These are phyloP conservation scores for Lipomyces lipofer DNA, from an alignment of 805 yeast genomes.

Conservation along the genomic window DNA sequence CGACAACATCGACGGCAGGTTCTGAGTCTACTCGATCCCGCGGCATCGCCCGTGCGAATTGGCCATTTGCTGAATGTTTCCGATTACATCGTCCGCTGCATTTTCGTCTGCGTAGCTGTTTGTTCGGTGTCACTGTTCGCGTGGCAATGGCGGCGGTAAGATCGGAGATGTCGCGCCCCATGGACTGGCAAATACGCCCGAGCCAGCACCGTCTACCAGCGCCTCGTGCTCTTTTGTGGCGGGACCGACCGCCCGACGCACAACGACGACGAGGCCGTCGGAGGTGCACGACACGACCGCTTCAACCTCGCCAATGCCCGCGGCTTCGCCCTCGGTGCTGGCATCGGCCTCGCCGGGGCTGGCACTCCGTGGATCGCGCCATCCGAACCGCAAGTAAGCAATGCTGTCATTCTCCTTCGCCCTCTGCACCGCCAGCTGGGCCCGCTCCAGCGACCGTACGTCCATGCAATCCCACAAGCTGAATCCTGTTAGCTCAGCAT, in stretches of 20 bases:
- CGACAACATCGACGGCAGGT: too few species aligned
- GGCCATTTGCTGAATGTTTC: slow-evolving; percentile 3
- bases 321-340: neutral
- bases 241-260: slow-evolving; percentile 11
- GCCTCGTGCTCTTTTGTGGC: neutral
- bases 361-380: slow-evolving; percentile 19
- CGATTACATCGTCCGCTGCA: neutral
- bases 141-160: slow-evolving; percentile 8
- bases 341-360: neutral
- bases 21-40: too few species aligned
- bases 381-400: slow-evolving; percentile 13
- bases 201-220: neutral
- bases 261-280: slow-evolving; percentile 20
- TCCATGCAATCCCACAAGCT: slow-evolving; percentile 19
- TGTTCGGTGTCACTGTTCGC: too few species aligned
- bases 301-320: slow-evolving; percentile 4
- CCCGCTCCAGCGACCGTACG: slow-evolving; percentile 4
- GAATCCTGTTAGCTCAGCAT: slow-evolving; percentile 12
- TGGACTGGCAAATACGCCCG: slow-evolving; percentile 10
- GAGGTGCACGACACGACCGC: slow-evolving; percentile 20
- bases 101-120: neutral
- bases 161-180: slow-evolving; percentile 9
- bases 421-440: slow-evolving; percentile 17
- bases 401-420: slow-evolving; percentile 21
- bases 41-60: neutral